Conservation (phyloP, 2,329 filamentous ascomycete species). For the Rutstroemia sydowiana region DNA sequence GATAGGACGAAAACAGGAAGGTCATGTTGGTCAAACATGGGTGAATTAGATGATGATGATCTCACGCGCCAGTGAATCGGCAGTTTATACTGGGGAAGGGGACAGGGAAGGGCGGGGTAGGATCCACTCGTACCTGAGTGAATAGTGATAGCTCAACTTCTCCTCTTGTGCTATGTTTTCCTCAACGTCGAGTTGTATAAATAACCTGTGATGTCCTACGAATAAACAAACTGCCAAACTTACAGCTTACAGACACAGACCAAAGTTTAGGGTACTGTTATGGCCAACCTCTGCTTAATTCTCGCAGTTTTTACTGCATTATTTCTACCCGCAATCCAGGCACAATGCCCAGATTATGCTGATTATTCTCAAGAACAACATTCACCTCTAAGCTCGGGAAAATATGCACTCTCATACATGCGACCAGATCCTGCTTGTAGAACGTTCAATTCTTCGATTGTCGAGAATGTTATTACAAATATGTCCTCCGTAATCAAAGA, state of each 20-base stretch:
- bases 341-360: constrained; percentile 57
- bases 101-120: constrained; percentile 7
- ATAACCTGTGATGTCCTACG: neutral
- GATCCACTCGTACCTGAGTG: constrained; percentile 2
- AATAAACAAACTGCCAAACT: neutral
- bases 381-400: constrained; percentile 68
- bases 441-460: constrained; percentile 68
- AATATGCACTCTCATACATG: constrained; percentile 70
- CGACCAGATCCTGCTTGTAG: constrained; percentile 69
- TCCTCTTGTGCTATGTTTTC: neutral
- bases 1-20: too few species aligned
- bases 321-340: neutral
- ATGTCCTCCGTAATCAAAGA: constrained; percentile 66
- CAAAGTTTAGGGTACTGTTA: neutral
- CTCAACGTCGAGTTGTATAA: neutral
- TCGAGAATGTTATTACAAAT: constrained; percentile 67
- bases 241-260: neutral
- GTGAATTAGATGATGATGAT: too few species aligned
- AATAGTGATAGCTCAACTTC: too few species aligned
- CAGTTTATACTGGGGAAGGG: neutral
- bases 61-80: constrained; percentile 5
- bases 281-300: neutral
- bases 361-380: constrained; percentile 53
- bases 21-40: neutral
- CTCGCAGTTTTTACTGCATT: neutral